Base-by-base conservation (phyloP, 2,329 filamentous ascomycete genomes). In the Cladosporium sphaerospermum region DNA sequence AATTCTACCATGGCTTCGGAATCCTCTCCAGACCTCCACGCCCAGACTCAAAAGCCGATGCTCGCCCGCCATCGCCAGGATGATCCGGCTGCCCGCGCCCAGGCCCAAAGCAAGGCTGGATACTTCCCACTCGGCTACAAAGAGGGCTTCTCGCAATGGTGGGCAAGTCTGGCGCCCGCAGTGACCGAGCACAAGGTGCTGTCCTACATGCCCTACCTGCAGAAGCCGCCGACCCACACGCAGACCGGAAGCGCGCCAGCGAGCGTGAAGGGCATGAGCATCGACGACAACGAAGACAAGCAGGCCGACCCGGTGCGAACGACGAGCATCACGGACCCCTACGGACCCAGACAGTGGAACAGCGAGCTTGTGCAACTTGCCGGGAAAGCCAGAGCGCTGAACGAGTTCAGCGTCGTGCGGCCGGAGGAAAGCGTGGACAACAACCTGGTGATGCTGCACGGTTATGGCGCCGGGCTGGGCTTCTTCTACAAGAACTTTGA, bases 401-500 rank as follows among this genome's bases (percentile, higher is more conserved):
- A 99, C 66, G 93, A 99, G 67, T 93, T 96, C 69, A 90, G 88
- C 1, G 82, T 99, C 2, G 89, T 96, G 73, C 80, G 91, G 46
- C 73, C 89, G 1, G 89, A 84, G 34, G 91, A 96, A 66, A 72
- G 84, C 4, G 81, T 83, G 0, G 85, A 95, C 44, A 85, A 97
- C 65, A 93, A 89, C 41, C 77, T 99, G 13, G 92, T 99, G 42
- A 95, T 99, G 82, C 75, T 99, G 4, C 93, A 99, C 67, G 93
- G 93, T 56, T 99, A 99, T 69, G 93, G 93, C 44, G 93, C 93
- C 2, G 93, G 93, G 0, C 78, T 99, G 0, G 93, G 92, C 18
- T 97, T 99, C 73, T 99, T 95, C 77, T 99, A 96, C 78, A 92
- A 93, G 73, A 99, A 99, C 68, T 96, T 95, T 56, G 93, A 99